phyloP scores from a whole-genome alignment of 2,329 filamentous ascomycete species.

The Paecilomyces dactylethromorphus region DNA sequence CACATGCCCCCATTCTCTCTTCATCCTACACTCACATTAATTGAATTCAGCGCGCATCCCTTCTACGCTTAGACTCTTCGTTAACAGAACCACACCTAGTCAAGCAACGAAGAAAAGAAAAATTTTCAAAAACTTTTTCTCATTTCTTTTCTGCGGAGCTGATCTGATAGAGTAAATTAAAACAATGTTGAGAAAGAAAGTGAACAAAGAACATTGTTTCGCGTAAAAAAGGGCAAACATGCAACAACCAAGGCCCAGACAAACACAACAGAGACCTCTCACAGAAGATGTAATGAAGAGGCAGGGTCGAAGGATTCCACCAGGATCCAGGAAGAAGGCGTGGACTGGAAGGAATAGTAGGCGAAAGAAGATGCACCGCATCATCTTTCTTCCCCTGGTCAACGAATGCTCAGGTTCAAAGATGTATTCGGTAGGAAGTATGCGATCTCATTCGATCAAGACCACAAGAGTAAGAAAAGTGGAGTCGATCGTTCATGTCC shows the following conservation, averaged over 20 bases:
- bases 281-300: neutral
- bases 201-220: neutral
- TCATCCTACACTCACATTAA: no score
- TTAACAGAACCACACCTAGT: neutral
- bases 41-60: neutral
- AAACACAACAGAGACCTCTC: neutral
- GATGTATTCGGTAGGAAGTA: neutral
- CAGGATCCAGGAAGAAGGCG: neutral
- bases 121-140: constrained; percentile 1
- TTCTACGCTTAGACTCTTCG: neutral
- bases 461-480: neutral
- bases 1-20: no score
- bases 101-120: neutral
- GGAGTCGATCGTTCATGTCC: neutral
- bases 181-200: constrained; percentile 1
- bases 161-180: constrained; percentile 1
- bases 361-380: neutral
- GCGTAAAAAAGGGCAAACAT: constrained; percentile 2
- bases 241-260: neutral
- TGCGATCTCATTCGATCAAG: neutral
- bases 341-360: neutral
- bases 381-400: neutral
- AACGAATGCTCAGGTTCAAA: neutral
- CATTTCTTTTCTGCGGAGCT: neutral
- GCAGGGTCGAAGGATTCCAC: neutral